A percentile compares a stretch with the other conserved stretches of the same genome.
Evolutionary conservation across 768 basidiomycete genomes (phyloP).

Genomic region (Russula dissimulans): DNA sequence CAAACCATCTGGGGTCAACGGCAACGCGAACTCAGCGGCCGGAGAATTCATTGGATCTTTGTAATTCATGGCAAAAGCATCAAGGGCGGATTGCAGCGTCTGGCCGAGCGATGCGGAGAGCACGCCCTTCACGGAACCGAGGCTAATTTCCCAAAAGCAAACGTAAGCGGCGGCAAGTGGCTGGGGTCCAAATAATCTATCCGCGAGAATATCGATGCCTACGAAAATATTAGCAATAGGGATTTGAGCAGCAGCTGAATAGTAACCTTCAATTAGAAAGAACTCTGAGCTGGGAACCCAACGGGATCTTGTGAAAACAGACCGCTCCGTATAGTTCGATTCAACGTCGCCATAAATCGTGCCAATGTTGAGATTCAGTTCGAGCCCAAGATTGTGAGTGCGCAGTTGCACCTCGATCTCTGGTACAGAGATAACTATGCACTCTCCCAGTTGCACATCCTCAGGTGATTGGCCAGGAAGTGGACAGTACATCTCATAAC

Average conservation of each 20-base stretch:
- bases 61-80: slow-evolving; percentile 61
- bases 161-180: slow-evolving; percentile 80
- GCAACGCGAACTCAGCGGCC: slow-evolving; percentile 52
- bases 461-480: slow-evolving; percentile 19
- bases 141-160: slow-evolving; percentile 85
- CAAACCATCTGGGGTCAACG: slow-evolving; percentile 72
- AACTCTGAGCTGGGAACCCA: slow-evolving; percentile 24
- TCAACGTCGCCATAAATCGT: slow-evolving; percentile 47
- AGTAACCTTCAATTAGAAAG: slow-evolving; percentile 43
- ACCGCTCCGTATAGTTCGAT: slow-evolving; percentile 37
- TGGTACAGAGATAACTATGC: slow-evolving; percentile 49
- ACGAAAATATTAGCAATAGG: background rate
- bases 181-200: slow-evolving; percentile 84
- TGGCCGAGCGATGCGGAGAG: slow-evolving; percentile 46
- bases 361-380: slow-evolving; percentile 39
- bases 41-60: slow-evolving; percentile 74
- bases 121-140: slow-evolving; percentile 53
- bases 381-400: slow-evolving; percentile 68
- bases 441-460: slow-evolving; percentile 40
- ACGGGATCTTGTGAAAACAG: slow-evolving; percentile 24
- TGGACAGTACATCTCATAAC: slow-evolving; percentile 37
- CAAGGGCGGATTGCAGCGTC: slow-evolving; percentile 41
- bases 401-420: slow-evolving; percentile 69
- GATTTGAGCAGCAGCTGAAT: background rate
- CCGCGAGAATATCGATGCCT: slow-evolving; percentile 73